Conservation (phyloP, 2,329 filamentous ascomycete genomes). For the Aspergillus sp. region DNA sequence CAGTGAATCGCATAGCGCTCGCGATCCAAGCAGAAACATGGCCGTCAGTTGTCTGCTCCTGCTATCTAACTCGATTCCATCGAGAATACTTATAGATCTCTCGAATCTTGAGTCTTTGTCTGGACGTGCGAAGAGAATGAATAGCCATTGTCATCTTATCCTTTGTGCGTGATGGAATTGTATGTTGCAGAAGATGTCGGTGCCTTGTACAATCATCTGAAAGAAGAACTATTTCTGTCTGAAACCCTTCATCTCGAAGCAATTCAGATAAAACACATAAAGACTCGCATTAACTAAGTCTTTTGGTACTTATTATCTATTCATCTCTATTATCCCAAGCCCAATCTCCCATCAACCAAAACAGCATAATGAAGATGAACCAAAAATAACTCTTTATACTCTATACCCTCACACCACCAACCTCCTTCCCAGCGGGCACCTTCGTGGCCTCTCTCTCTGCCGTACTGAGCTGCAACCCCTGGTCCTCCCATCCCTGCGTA, state of each 20-base stretch:
- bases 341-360: background rate
- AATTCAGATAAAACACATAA: background rate
- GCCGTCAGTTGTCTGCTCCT: too few relatives aligned
- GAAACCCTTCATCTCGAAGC: background rate
- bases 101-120: background rate
- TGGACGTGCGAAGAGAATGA: background rate
- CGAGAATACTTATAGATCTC: too few relatives aligned
- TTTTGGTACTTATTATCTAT: background rate
- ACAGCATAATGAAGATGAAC: background rate
- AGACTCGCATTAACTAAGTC: too few relatives aligned
- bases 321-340: background rate
- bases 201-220: background rate
- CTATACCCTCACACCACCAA: constrained; percentile 22
- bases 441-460: constrained; percentile 29
- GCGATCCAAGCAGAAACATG: background rate
- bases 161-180: too few relatives aligned
- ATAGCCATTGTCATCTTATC: background rate
- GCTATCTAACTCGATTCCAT: too few relatives aligned
- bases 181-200: too few relatives aligned
- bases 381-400: background rate
- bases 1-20: background rate
- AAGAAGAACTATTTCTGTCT: background rate
- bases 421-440: constrained; percentile 26
- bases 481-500: constrained; percentile 38
- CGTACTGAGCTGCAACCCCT: constrained; percentile 33